Conservation (phyloP, 2,329 filamentous ascomycete genomes). For the Fusarium sterilihyphosum region DNA sequence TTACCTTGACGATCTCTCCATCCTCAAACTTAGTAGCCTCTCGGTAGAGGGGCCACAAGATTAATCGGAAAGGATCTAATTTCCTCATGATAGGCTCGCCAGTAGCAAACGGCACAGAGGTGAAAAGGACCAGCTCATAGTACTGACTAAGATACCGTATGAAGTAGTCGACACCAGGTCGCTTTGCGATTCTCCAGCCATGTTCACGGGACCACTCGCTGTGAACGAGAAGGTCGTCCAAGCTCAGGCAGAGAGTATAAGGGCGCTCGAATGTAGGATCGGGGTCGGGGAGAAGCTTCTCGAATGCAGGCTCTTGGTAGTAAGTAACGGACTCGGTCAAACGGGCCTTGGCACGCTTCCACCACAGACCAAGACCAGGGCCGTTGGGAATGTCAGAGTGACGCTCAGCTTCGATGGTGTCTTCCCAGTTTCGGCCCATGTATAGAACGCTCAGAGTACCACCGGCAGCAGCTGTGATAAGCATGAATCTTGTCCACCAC, state of each 20-base stretch:
- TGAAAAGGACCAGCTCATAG: slow-evolving; percentile 97
- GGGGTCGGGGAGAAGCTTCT: slow-evolving; percentile 87
- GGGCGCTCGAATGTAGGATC: slow-evolving; percentile 84
- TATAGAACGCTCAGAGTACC: slow-evolving; percentile 72
- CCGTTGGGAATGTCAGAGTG: slow-evolving; percentile 81
- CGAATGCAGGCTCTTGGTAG: slow-evolving; percentile 95
- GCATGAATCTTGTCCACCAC: slow-evolving; percentile 79
- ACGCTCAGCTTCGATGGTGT: slow-evolving; percentile 75
- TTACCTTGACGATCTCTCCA: slow-evolving; percentile 94
- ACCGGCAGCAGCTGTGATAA: slow-evolving; percentile 67
- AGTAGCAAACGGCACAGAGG: slow-evolving; percentile 82
- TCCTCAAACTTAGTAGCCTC: slow-evolving; percentile 98
- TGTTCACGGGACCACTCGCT: slow-evolving; percentile 95
- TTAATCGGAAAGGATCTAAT: slow-evolving; percentile 92
- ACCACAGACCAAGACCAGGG: slow-evolving; percentile 80
- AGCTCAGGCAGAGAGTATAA: slow-evolving; percentile 89
- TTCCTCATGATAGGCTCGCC: slow-evolving; percentile 91
- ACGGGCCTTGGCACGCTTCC: slow-evolving; percentile 80
- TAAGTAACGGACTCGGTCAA: slow-evolving; percentile 82
- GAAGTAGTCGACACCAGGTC: slow-evolving; percentile 97
- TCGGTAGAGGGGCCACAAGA: slow-evolving; percentile 93
- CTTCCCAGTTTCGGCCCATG: slow-evolving; percentile 89
- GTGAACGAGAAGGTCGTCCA: slow-evolving; percentile 94
- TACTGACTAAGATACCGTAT: slow-evolving; percentile 96
- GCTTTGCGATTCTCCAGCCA: slow-evolving; percentile 94